These are phyloP conservation scores for Jasminum sambac DNA, from an alignment of 257 asterid species.

Conservation along the genomic window DNA sequence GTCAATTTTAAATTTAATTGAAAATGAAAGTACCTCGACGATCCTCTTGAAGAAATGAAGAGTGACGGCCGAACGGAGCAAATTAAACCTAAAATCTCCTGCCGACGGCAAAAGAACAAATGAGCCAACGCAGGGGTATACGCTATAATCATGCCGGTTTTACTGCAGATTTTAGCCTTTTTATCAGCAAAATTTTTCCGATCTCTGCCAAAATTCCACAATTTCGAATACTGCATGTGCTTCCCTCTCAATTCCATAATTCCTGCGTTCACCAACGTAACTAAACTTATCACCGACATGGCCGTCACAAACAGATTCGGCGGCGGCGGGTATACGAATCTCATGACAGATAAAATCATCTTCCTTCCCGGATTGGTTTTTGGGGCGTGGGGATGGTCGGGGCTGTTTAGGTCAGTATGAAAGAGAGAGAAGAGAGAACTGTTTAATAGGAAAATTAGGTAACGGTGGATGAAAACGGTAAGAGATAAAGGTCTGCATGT, in stretches of 20 bases:
- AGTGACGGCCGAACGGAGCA: constrained; percentile 51
- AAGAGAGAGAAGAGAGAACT: too few species aligned
- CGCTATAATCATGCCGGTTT: constrained; percentile 45
- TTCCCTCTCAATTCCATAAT: constrained; percentile 49
- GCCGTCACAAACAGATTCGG: constrained; percentile 41
- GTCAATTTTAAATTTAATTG: neutral
- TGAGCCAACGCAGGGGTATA: constrained; percentile 58
- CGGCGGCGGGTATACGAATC: constrained; percentile 38
- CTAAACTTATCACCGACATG: constrained; percentile 35
- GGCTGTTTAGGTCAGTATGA: too few species aligned
- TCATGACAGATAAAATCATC: constrained; percentile 33
- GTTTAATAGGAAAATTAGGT: too few species aligned
- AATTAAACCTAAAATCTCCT: constrained; percentile 39
- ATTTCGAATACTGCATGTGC: constrained; percentile 56
- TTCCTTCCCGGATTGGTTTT: neutral
- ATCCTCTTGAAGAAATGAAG: constrained; percentile 67
- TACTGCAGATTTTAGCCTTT: constrained; percentile 26
- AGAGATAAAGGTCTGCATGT: too few species aligned
- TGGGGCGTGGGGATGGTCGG: too few species aligned
- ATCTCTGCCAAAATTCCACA: constrained; percentile 18
- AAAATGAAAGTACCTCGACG: constrained; percentile 45
- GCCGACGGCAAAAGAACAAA: constrained; percentile 39
- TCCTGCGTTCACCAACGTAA: constrained; percentile 38
- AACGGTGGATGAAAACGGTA: too few species aligned
- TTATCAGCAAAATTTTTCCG: neutral